A percentile compares a stretch with the other conserved stretches of the same genome.
Evolutionary conservation across 2,329 filamentous ascomycete genomes (phyloP).

Genomic region (Calonectria pteridis): DNA sequence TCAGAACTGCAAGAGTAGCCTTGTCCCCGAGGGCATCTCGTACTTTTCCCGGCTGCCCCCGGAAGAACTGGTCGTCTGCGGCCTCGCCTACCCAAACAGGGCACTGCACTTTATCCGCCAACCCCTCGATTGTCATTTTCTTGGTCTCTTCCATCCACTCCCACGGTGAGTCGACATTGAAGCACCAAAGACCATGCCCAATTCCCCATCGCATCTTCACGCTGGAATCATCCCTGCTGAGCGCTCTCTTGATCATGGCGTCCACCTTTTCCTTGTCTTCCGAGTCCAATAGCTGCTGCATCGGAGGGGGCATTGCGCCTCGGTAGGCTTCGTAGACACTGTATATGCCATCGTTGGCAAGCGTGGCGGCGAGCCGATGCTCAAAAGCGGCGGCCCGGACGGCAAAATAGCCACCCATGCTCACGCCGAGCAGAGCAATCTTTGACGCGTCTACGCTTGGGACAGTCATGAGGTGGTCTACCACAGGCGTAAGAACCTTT

Average conservation of each 20-base stretch:
- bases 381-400: slow-evolving; percentile 59
- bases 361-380: slow-evolving; percentile 54
- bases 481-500: slow-evolving; percentile 53
- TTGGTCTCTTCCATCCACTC: slow-evolving; percentile 33
- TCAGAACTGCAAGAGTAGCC: slow-evolving; percentile 25
- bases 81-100: slow-evolving; percentile 42
- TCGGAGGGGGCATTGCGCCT: neutral
- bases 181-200: slow-evolving; percentile 44
- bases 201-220: slow-evolving; percentile 40
- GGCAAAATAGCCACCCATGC: slow-evolving; percentile 56
- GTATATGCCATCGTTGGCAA: slow-evolving; percentile 56
- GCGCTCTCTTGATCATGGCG: neutral
- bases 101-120: slow-evolving; percentile 35
- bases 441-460: slow-evolving; percentile 46
- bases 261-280: slow-evolving; percentile 38
- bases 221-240: slow-evolving; percentile 12
- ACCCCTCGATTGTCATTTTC: slow-evolving; percentile 32
- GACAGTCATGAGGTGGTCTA: slow-evolving; percentile 52
- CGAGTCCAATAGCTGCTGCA: slow-evolving; percentile 22
- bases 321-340: slow-evolving; percentile 40
- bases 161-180: slow-evolving; percentile 40
- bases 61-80: slow-evolving; percentile 36
- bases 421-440: slow-evolving; percentile 54
- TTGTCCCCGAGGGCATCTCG: slow-evolving; percentile 24
- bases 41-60: slow-evolving; percentile 27